Base-by-base conservation (phyloP, 768 basidiomycete genomes). In the Tulasnella sp. region DNA sequence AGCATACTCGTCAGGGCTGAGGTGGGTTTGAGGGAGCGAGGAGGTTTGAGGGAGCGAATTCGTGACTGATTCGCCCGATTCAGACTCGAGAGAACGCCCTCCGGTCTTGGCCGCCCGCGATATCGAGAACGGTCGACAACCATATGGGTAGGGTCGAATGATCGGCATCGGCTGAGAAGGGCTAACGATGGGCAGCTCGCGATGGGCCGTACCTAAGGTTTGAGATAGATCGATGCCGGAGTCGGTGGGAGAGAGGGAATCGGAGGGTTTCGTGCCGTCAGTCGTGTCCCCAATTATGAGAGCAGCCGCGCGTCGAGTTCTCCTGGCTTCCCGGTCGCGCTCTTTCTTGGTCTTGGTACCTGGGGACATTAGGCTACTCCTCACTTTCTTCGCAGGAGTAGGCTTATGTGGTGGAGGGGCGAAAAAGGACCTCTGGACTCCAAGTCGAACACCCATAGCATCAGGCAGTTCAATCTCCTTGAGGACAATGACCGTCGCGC, bases 401-500 rank as follows among this genome's bases (percentile, higher is more conserved):
- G 6, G 6, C 6, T n/a, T 9, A 9, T 43, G 41, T 17, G 37
- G 21, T 53, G 21, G 51, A 41, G 12, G 1, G 27, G 36, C 51
- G 27, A 41, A n/a, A 39, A 17, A 7, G 36, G 25, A 23, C 51
- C 36, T 12, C 41, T 43, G 41, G n/a, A 25, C 41, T 43, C 41
- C 41, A 43, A 25, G 41, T 17, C 17, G 41, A n/a, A 19, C 27
- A 9, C 41, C 41, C 17, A 43, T 29, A 7, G 15, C 34, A 8
- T 49, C 27, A 5, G 62, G 82, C 0, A 91, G 80, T 63, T 86
- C 84, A 27, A 94, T 80, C 66, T 92, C 88, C 70, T 88, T 89
- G 14, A 92, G 84, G 27, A 96, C 80, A 46, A 92, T 81, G 56
- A 96, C 89, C 23, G 86, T 87, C 0, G 89, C 93, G 1, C 90